Percentiles rank a stretch among this genome's conserved stretches.
These are phyloP conservation scores for Podila verticillata DNA, from an alignment of 192 early-diverging fungal species.

Conservation along the genomic window DNA sequence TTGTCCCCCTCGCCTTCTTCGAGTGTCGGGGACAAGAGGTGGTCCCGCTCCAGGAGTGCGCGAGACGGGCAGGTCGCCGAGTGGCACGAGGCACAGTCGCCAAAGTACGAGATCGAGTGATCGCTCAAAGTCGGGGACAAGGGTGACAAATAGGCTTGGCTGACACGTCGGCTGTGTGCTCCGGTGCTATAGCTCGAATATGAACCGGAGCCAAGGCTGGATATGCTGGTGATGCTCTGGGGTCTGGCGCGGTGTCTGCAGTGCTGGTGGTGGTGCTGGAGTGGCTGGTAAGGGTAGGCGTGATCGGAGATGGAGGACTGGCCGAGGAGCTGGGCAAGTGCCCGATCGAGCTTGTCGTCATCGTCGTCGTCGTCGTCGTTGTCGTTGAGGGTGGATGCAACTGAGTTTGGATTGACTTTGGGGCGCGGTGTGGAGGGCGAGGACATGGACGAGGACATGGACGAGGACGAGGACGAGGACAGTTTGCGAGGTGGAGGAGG, in stretches of 20 bases:
- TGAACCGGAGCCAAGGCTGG: conserved; percentile 34
- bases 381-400: conserved; percentile 7
- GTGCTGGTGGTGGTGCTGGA: conserved; percentile 4
- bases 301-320: conserved; percentile 10
- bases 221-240: conserved; percentile 38
- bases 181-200: conserved; percentile 20
- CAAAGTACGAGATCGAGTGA: conserved; percentile 25
- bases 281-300: background rate
- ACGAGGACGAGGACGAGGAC: conserved; percentile 15
- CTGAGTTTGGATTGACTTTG: conserved; percentile 33
- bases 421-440: conserved; percentile 14
- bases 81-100: conserved; percentile 7
- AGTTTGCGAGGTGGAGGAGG: conserved; percentile 44
- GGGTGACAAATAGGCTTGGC: conserved; percentile 38
- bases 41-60: background rate
- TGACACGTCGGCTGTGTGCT: conserved; percentile 33
- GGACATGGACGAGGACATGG: conserved; percentile 5
- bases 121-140: conserved; percentile 37
- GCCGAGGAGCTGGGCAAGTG: conserved; percentile 36
- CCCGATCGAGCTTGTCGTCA: conserved; percentile 28
- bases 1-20: conserved; percentile 7
- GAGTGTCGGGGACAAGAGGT: background rate
- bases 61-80: background rate
- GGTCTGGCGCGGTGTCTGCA: conserved; percentile 21
- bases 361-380: conserved; percentile 14